These are phyloP conservation scores for Mrakia frigida DNA, from an alignment of 768 basidiomycete genomes.

Conservation along the genomic window DNA sequence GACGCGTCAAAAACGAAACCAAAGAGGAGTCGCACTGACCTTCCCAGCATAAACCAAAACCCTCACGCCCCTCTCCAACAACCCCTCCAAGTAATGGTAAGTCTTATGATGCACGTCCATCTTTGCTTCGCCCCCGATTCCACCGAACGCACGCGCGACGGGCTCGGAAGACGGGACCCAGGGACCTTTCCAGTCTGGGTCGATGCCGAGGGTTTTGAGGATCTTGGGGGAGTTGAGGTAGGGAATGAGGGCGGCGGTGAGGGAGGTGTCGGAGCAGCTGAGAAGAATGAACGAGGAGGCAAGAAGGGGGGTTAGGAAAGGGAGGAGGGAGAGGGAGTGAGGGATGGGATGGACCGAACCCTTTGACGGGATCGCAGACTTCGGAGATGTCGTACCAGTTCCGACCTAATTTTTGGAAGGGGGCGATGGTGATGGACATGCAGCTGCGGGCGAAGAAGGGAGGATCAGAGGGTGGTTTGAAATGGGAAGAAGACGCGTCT, in stretches of 20 bases:
- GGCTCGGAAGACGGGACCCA: constrained; percentile 41
- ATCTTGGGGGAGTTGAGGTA: constrained; percentile 19
- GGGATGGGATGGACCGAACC: not conserved
- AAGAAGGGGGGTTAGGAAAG: not conserved
- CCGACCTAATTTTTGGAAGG: not conserved
- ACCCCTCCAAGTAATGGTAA: constrained; percentile 55
- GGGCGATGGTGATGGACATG: not conserved
- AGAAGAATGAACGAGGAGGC: too few relatives aligned
- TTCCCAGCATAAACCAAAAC: constrained; percentile 65
- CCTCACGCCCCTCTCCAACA: constrained; percentile 70
- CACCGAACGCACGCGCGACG: constrained; percentile 61
- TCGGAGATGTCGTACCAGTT: constrained; percentile 27
- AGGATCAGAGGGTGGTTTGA: too few relatives aligned
- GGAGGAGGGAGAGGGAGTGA: not conserved
- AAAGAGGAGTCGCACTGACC: not conserved
- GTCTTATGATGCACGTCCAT: constrained; percentile 44
- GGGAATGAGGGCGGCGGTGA: not conserved
- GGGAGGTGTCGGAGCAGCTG: constrained; percentile 5
- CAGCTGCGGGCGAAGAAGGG: not conserved
- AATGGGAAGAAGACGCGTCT: constrained; percentile 49
- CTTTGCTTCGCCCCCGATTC: constrained; percentile 46
- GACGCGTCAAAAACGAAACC: not conserved
- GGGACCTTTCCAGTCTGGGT: constrained; percentile 21
- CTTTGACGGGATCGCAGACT: not conserved
- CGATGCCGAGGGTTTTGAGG: constrained; percentile 12